Base-by-base conservation (phyloP, 495 filamentous ascomycete genomes). In the Daldinia vernicosa region DNA sequence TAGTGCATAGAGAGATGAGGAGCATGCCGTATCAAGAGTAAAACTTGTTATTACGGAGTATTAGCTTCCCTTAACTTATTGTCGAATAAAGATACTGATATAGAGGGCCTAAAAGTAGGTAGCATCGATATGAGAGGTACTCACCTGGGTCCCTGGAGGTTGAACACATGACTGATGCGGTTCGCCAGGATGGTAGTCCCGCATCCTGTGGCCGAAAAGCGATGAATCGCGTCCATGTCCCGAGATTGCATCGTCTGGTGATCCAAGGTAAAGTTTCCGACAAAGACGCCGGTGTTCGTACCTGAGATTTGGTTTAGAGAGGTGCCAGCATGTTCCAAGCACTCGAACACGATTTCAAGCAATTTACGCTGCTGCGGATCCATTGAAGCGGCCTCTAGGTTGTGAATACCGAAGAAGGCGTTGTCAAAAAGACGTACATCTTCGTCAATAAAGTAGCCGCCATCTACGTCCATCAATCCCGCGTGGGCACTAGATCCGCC, bases 11-110 rank as follows among this genome's bases (percentile, higher is more conserved):
- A 86, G 55, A 22, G 76, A 80, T 0, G 81, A 82, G 4, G 81
- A 84, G 32, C 83, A 88, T 0, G 83, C 85, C 0, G 83, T 86
- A 54, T 87, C 83, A 2, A 86, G 74, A 0, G 80, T 82, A 74
- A 85, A 75, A 0, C 78, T 81, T n/a, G n/a, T n/a, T n/a, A n/a
- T n/a, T n/a, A n/a, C n/a, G n/a, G n/a, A n/a, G n/a, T n/a, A n/a
- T n/a, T n/a, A n/a, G n/a, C n/a, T n/a, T n/a, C n/a, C n/a, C n/a
- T n/a, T n/a, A n/a, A n/a, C n/a, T n/a, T n/a, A n/a, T n/a, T n/a
- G n/a, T n/a, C n/a, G n/a, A 47, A 17, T 22, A 3, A 47, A 17
- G 3, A 19, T 47, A 47, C 3, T 12, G 9, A 37, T 9, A 37
- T 37, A 12, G 9, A 3, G 9, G 35, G 35, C 0, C 26, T 27